These are phyloP conservation scores for Hyphodiscus hymeniophilus DNA, from an alignment of 495 filamentous ascomycete species.

Conservation along the genomic window DNA sequence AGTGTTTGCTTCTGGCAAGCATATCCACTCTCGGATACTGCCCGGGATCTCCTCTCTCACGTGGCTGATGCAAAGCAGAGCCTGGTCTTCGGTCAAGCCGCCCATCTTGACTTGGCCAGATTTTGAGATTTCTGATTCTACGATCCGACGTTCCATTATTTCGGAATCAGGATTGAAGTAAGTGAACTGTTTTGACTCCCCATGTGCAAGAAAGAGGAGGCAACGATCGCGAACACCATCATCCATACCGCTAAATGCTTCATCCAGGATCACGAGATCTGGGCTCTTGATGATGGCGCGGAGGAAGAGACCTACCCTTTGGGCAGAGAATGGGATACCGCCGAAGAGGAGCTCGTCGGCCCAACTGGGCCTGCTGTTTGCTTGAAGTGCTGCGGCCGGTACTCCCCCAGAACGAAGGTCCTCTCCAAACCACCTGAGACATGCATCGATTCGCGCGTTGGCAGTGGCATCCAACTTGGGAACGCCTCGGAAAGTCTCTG, in stretches of 20 bases:
- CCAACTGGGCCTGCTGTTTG: slow-evolving; percentile 45
- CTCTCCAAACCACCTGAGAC: slow-evolving; percentile 61
- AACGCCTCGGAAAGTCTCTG: slow-evolving; percentile 70
- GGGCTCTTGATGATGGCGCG: slow-evolving; percentile 74
- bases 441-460: slow-evolving; percentile 50
- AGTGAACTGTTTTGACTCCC: slow-evolving; percentile 36
- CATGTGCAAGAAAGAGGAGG: slow-evolving; percentile 61
- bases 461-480: slow-evolving; percentile 51
- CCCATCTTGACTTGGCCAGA: slow-evolving; percentile 32
- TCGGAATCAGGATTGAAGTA: slow-evolving; percentile 8
- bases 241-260: slow-evolving; percentile 88
- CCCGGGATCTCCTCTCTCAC: slow-evolving; percentile 83
- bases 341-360: slow-evolving; percentile 64
- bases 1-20: slow-evolving; percentile 58
- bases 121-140: slow-evolving; percentile 32
- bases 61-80: slow-evolving; percentile 81
- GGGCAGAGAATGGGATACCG: slow-evolving; percentile 65
- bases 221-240: slow-evolving; percentile 76
- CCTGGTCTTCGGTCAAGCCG: slow-evolving; percentile 59
- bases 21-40: slow-evolving; percentile 70
- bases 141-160: slow-evolving; percentile 20
- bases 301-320: slow-evolving; percentile 78
- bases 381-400: not conserved
- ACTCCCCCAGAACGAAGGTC: slow-evolving; percentile 54
- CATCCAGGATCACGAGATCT: slow-evolving; percentile 86